Conservation (phyloP, 176 grass and related monocot species). For the Juncus inflexus region DNA sequence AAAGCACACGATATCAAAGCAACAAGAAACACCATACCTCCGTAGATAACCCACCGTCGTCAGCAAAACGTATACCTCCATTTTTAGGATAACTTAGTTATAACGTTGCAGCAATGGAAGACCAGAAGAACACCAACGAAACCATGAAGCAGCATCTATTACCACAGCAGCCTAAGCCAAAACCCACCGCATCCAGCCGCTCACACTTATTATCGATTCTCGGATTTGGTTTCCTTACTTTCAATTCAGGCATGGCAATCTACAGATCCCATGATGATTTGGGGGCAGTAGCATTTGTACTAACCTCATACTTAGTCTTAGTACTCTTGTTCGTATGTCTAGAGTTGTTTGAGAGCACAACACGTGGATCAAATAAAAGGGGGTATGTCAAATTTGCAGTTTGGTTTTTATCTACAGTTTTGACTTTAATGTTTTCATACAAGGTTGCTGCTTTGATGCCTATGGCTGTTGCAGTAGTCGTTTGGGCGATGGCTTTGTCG, state of each 20-base stretch:
- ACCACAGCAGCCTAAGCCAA: no score
- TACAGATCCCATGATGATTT: slow-evolving; percentile 2
- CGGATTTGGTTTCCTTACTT: slow-evolving; percentile 7
- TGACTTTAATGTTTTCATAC: slow-evolving; percentile 21
- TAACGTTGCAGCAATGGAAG: no score
- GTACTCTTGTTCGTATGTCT: slow-evolving; percentile 12
- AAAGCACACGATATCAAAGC: no score
- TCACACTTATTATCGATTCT: background rate
- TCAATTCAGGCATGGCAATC: slow-evolving; percentile 6
- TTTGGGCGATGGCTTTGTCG: slow-evolving; percentile 2
- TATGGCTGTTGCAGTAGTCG: background rate
- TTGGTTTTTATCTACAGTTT: background rate
- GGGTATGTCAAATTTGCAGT: background rate
- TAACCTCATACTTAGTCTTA: background rate
- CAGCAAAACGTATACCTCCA: no score
- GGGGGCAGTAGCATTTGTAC: slow-evolving; percentile 8
- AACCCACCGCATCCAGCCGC: background rate
- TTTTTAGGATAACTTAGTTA: no score
- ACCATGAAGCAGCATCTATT: no score
- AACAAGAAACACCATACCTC: no score
- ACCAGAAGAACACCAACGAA: no score
- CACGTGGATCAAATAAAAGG: background rate
- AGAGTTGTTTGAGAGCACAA: slow-evolving; percentile 3
- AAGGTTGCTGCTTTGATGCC: slow-evolving; percentile 22
- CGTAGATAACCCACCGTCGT: no score